Evolutionary conservation across 2,329 filamentous ascomycete genomes (phyloP), one percentile per base, ranked within the genome.

Genomic region (Colletotrichum godetiae): DNA sequence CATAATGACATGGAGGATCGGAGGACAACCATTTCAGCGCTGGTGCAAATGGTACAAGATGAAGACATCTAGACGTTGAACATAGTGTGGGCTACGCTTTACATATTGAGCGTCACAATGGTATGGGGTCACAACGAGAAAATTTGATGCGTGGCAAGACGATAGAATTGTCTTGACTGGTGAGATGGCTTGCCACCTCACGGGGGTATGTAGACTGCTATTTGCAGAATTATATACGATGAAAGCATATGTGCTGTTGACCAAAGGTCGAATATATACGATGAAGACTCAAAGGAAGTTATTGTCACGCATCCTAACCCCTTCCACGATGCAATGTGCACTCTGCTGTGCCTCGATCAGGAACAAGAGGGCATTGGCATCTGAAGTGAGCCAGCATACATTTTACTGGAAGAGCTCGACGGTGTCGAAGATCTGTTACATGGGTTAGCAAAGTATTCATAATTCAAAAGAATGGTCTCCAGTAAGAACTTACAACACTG

Each of bases 401-500:
- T 6, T 60, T 61, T 56, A 73, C 46, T 35, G 22, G 65, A 75
- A 75, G n/a, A 75, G 72, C 68, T 75, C 74, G 19, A 75, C 52
- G 15, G 72, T 62, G n/a, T 75, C 74, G 19, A 75, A 67, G 24
- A 75, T 73, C 74, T 75, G 5, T 13, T n/a, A 7, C 10, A 6
- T 10, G 15, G 19, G 42, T 74, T 53, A 75, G 71, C 37, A 27
- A 6, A 5, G 6, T 10, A 24, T 11, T 4, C 2, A 6, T 22
- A 1, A 37, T 46, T 8, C 12, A 13, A 33, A 22, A 11, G 10
- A 46, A 53, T 7, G 7, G n/a, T 11, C 7, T 49, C 1, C 19
- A 49, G 35, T 15, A 4, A n/a, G 13, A 5, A 75, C 74, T 75
- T 58, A 86, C 84, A 68, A 88, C 83, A 78, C 91, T 93, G 3